Base-by-base conservation (phyloP, 257 asterid genomes). In the Scutellaria barbata region DNA sequence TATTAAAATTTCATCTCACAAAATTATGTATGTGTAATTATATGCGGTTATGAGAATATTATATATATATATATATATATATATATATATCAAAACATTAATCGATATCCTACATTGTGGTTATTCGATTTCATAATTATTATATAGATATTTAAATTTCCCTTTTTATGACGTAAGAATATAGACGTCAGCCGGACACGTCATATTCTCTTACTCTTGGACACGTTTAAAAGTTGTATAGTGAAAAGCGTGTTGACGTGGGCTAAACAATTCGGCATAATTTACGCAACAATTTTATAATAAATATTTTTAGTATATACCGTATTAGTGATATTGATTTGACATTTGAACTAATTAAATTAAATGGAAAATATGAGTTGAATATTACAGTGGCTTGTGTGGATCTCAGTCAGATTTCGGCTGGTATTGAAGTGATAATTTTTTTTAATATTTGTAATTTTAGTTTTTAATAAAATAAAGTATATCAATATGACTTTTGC, bases 371-470 rank as follows among this genome's bases (percentile, higher is more conserved):
- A 13, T 8, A 46, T 5, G 0, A 52, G 11, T 63, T 54, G 20
- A 56, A 56, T 56, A 59, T 30, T 61, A 16, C 47, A 17, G 18
- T 5, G 40, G 77, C 74, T 69, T 67, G 60, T 50, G 79, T 55
- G 79, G 80, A 71, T 66, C 73, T 42, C 5, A 25, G 54, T 80
- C 81, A 71, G 78, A 79, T 76, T 76, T 42, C 75, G 76, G 78
- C 76, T 42, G 42, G 7, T 10, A 1, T 18, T 46, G 25, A 64
- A 59, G 67, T 8, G 41, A 10, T 33, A 10, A 14, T 14, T 30
- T 30, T 3, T 30, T 30, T 30, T 30, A 30, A 30, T 3, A 30
- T 30, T 30, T 30, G 5, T 30, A 25, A 2, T 30, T 30, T 30
- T 0, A 30, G 35, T 30, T 3, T 4, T 30, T 30, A 30, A 22